Base-by-base conservation (phyloP, 306 rosid species). In the Prosopis cineraria region DNA sequence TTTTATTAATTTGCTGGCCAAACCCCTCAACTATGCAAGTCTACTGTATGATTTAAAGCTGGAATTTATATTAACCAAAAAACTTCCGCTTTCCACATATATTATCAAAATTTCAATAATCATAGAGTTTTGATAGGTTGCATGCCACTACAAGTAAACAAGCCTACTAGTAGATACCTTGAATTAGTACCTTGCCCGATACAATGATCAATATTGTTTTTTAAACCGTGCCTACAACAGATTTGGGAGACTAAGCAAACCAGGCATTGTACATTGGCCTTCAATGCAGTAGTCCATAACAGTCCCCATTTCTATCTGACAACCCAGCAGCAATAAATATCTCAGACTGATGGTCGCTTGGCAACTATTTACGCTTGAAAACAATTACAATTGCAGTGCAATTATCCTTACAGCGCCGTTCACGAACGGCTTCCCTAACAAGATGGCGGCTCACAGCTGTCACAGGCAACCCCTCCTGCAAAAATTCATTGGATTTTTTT, bases 321-420 rank as follows among this genome's bases (percentile, higher is more conserved):
- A 62, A 3, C 43, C 39, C 19, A 58, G 74, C 66, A 56, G 44
- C 66, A 22, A 36, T 22, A 68, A 24, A 60, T 10, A 59, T 36
- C 36, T 50, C 73, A 9, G 63, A 53, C 44, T 55, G 31, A 63
- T 64, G 48, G 73, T 11, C 69, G 66, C 65, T 60, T 12, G 10
- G 8, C 14, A 75, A 75, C 73, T 67, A 87, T 50, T 67, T 86
- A 80, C 36, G 88, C 91, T 78, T 84, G 87, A 91, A 91, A 47
- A 75, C 89, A 47, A 91, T 86, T 48, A 93, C 72, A 71, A 91
- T 84, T 70, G 95, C 98, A 24, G 93, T 88, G 83, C 97, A 93
- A 84, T 93, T 93, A 81, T 93, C 98, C 86, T 89, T 93, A 81
- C 98, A 93, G 80, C 81, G 88, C 59, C 98, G 87, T 79, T 91